Evolutionary conservation across 139 green algal genomes (phyloP), one percentile per base, ranked within the genome.

Genomic region (Coelastrella sp.): DNA sequence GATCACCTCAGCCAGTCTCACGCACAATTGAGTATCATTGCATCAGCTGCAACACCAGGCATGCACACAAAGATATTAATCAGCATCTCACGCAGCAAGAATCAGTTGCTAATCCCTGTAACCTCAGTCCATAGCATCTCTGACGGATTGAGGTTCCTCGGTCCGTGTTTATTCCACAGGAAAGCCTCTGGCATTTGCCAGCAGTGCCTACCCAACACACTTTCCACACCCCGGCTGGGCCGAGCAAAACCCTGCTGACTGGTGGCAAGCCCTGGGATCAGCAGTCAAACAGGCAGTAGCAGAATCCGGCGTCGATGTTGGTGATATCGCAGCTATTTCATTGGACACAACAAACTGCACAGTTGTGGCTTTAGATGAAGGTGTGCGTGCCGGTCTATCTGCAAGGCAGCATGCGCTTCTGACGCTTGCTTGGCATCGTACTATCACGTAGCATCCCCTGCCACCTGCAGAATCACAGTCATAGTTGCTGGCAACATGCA

Each of bases 341-440:
- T 14, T 96, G 8, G 96, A 98, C 94, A 98, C 96, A 75, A 98
- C 96, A 1, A 97, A 95, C 94, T 98, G 96, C 92, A 96, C 96
- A 2, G 96, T 98, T 22, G 96, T 98, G 61, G 94, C 94, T 4
- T 79, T 98, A 64, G 94, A 94, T 22, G 88, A 71, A 19, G 91
- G 83, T 92, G 83, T 64, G 32, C 32, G 32, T 47, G 32, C 32
- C 32, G 32, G 32, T 47, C 32, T 47, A 47, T 47, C 32, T 47
- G 32, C 32, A 47, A 71, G 64, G 64, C 64, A 71, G 64, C 64
- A 71, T 11, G 11, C 16, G 64, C 64, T 71, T 14, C 13, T 71
- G 11, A 71, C 64, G 16, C 11, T 14, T 20, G 16, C 4, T 71
- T 11, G 64, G 11, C 13, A 71, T 71, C 11, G 64, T 71, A 47